Base-by-base conservation (phyloP, 306 rosid species). In the Vigna nakashimae region DNA sequence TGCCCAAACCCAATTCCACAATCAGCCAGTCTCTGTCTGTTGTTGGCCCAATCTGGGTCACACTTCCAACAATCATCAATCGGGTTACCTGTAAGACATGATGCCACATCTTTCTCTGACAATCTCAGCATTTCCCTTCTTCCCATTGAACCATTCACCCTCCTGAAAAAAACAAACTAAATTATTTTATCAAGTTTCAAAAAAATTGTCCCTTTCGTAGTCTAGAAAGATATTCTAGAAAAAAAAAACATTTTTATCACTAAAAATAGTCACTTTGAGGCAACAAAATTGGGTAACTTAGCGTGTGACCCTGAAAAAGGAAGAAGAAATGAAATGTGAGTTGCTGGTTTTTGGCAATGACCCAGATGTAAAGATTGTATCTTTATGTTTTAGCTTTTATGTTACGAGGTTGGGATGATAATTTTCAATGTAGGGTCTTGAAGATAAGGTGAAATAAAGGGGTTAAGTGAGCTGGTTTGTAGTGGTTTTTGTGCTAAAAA, bases 51-150 rank as follows among this genome's bases (percentile, higher is more conserved):
- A 17, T 89, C 70, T 24, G 91, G 84, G 87, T 95, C 97, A 32
- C 98, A 95, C 88, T 91, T 95, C 98, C 98, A 95, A 75, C 98
- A 95, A 77, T 95, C 98, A 38, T 95, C 98, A 0, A 95, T 92
- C 2, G 98, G 98, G 81, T 95, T 95, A 2, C 98, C 98, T 1
- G 98, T 95, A 24, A 84, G 65, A 64, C 98, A 95, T 0, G 94
- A 22, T 0, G 89, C 90, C 12, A 78, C 77, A 10, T 84, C 85
- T 52, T 84, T 82, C 68, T 69, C 40, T 17, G 89, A 74, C n/a
- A 65, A 28, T 65, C 78, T 82, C 46, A 92, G 80, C 93, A 88
- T 87, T 50, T 91, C 75, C 84, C 97, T 90, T 82, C 98, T 92
- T 53, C 83, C 43, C 8, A 95, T 49, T 2, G 98, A 95, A 66